phyloP scores from a whole-genome alignment of 208 protist species.

The Lotmaria passim region DNA sequence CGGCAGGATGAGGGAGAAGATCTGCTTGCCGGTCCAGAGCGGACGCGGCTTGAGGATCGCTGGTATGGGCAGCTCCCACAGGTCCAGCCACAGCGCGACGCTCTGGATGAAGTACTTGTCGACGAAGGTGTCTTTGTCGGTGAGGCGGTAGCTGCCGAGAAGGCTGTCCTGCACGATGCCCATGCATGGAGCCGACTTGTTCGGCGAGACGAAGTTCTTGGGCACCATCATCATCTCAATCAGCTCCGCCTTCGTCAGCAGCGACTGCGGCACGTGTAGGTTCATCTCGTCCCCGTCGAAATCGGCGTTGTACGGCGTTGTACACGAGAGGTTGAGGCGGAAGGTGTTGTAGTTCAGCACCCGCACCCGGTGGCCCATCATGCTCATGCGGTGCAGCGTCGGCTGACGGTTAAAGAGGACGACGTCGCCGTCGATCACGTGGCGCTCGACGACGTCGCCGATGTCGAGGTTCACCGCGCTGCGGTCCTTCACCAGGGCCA shows the following conservation, averaged over 20 bases:
- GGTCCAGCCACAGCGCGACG: constrained; percentile 96
- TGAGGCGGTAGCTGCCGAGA: constrained; percentile 94
- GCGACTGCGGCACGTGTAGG: constrained; percentile 98
- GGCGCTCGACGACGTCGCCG: constrained; percentile 97
- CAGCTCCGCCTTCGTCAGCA: constrained; percentile 97
- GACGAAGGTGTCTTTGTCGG: constrained; percentile 96
- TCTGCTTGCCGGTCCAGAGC: constrained; percentile 99
- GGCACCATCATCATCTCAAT: constrained; percentile 99
- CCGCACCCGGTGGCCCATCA: constrained; percentile 99
- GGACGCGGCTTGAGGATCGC: constrained; percentile 97
- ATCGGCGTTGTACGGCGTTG: constrained; percentile 99
- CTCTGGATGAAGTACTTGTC: constrained; percentile 98
- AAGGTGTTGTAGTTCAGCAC: constrained; percentile 99
- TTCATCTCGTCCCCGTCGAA: constrained; percentile 99
- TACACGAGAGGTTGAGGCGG: constrained; percentile 98
- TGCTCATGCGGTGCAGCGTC: constrained; percentile 99
- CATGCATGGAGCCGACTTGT: constrained; percentile 99
- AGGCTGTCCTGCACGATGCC: constrained; percentile 99
- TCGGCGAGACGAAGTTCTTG: constrained; percentile 99
- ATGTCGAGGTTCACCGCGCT: constrained; percentile 90
- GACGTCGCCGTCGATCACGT: constrained; percentile 98
- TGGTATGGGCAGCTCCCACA: constrained; percentile 96
- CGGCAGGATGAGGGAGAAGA: constrained; percentile 98
- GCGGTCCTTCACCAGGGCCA: constrained; percentile 82
- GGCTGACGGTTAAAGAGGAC: constrained; percentile 99